Conservation (phyloP, 78 protist genomes). For the Dictyostelium purpureum region DNA sequence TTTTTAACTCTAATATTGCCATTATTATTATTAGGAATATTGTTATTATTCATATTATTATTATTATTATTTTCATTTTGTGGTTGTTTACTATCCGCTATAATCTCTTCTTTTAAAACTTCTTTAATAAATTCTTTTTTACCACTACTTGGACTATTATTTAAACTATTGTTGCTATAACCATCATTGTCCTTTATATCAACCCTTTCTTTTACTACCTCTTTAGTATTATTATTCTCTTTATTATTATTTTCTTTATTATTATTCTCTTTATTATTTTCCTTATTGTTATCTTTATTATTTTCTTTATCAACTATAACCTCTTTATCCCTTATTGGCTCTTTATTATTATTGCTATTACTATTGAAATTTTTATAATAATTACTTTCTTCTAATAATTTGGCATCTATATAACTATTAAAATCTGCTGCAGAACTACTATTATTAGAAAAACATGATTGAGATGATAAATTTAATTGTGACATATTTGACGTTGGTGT, state of each 20-base stretch:
- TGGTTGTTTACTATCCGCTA: no score
- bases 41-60: neutral
- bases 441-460: slow-evolving; percentile 16
- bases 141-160: no score
- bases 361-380: slow-evolving; percentile 5
- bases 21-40: neutral
- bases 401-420: neutral
- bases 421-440: slow-evolving; percentile 13
- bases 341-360: neutral
- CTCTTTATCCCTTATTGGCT: neutral
- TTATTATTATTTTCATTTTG: no score
- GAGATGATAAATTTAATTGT: slow-evolving; percentile 8
- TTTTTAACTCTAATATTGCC: neutral
- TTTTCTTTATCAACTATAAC: neutral
- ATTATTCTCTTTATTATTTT: neutral
- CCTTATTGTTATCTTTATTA: neutral
- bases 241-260: neutral
- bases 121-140: no score
- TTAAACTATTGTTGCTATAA: neutral
- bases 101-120: no score
- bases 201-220: no score
- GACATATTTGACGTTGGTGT: neutral
- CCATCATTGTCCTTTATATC: no score
- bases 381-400: slow-evolving; percentile 2
- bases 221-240: neutral